Percentiles rank a stretch among this genome's conserved stretches.
phyloP scores from a whole-genome alignment of 2,329 filamentous ascomycete species.

The Calonectria pteridis region DNA sequence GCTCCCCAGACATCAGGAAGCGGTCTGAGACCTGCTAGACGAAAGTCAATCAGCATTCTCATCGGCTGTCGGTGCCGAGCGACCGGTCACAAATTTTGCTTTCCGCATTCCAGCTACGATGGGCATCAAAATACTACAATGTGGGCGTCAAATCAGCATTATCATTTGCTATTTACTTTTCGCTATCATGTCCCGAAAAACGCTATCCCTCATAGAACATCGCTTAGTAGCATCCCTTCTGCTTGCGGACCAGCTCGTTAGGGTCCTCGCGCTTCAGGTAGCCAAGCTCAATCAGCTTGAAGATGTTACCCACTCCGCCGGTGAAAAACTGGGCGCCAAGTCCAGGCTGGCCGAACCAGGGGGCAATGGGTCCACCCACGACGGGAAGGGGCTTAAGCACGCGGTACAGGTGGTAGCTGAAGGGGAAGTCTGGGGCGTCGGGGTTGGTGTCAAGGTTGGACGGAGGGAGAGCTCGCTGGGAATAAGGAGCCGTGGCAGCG shows the following conservation, averaged over 20 bases:
- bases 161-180: background rate
- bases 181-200: background rate
- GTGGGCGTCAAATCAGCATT: background rate
- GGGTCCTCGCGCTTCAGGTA: background rate
- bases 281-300: conserved; percentile 27
- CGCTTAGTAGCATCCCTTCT: background rate
- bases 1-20: background rate
- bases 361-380: conserved; percentile 58
- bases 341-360: conserved; percentile 64
- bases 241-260: background rate
- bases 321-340: conserved; percentile 51
- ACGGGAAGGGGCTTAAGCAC: conserved; percentile 56
- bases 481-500: conserved; percentile 60
- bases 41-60: background rate
- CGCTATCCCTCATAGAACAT: background rate
- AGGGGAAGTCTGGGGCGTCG: conserved; percentile 51
- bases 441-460: conserved; percentile 55
- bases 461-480: conserved; percentile 60
- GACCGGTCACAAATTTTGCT: background rate
- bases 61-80: background rate
- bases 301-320: conserved; percentile 44
- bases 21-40: background rate
- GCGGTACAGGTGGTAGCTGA: conserved; percentile 62
- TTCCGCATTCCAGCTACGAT: background rate
- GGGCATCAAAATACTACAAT: background rate